Conservation (phyloP, 2,329 filamentous ascomycete species). For the Capronia americana region DNA sequence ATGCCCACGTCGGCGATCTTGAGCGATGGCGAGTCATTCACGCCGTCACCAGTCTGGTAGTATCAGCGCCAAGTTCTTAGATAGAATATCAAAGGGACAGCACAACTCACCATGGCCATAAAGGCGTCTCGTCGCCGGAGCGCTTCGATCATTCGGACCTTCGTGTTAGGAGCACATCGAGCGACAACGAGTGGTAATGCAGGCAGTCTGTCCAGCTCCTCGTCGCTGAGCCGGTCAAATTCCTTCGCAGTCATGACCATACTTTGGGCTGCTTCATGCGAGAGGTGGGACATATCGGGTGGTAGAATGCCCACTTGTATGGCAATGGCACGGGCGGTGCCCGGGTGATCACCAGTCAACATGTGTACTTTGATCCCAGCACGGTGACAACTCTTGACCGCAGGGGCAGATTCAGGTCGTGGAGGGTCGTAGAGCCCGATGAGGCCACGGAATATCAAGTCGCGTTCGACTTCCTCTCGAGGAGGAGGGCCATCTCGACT, state of each 20-base stretch:
- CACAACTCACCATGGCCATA: constrained; percentile 69
- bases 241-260: constrained; percentile 74
- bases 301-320: constrained; percentile 77
- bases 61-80: neutral
- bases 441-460: constrained; percentile 74
- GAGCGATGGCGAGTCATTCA: constrained; percentile 84
- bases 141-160: constrained; percentile 84
- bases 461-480: constrained; percentile 69
- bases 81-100: neutral
- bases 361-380: constrained; percentile 78
- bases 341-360: constrained; percentile 77
- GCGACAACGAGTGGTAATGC: constrained; percentile 64
- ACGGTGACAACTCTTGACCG: constrained; percentile 69
- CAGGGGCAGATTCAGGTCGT: constrained; percentile 73
- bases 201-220: constrained; percentile 66
- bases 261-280: constrained; percentile 52
- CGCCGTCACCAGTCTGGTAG: constrained; percentile 74
- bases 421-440: constrained; percentile 83
- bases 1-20: constrained; percentile 85
- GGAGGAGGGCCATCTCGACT: constrained; percentile 33
- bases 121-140: constrained; percentile 66
- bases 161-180: constrained; percentile 66
- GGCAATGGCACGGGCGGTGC: constrained; percentile 77
- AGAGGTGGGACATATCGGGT: neutral
- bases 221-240: constrained; percentile 74